phyloP scores from a whole-genome alignment of 2,329 filamentous ascomycete genomes.

The Epichloe bromicola region DNA sequence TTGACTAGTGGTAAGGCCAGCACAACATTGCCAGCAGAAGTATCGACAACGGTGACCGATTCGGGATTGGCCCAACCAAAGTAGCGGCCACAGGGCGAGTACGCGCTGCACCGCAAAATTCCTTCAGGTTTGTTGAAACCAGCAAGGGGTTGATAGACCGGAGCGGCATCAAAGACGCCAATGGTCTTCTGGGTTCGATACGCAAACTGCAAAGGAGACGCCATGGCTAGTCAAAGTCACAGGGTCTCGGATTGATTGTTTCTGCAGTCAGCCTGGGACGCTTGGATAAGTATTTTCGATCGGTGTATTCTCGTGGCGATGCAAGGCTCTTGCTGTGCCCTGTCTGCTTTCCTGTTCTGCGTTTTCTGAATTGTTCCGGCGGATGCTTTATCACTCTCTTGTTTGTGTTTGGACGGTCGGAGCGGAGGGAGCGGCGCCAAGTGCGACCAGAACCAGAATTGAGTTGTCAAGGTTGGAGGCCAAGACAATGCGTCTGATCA shows the following conservation, averaged over 20 bases:
- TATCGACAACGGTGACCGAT: conserved; percentile 73
- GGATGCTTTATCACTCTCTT: conserved; percentile 2
- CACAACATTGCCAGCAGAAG: conserved; percentile 60
- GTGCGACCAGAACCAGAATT: background rate
- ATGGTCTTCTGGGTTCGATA: conserved; percentile 96
- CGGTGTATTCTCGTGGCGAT: conserved; percentile 1
- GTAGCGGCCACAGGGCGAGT: conserved; percentile 91
- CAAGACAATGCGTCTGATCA: background rate
- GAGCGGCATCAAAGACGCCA: conserved; percentile 82
- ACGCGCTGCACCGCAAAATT: conserved; percentile 86
- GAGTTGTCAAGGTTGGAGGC: background rate
- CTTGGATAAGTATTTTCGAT: background rate
- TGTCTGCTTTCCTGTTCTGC: background rate
- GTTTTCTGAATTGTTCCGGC: background rate
- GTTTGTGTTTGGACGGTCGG: background rate
- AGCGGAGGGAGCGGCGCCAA: background rate
- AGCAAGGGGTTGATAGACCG: conserved; percentile 71
- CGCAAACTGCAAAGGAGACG: conserved; percentile 84
- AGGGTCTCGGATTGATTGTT: conserved; percentile 27
- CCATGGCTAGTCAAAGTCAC: conserved; percentile 93
- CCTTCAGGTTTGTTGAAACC: conserved; percentile 83
- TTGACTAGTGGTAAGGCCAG: conserved; percentile 66
- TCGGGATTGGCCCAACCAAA: conserved; percentile 90
- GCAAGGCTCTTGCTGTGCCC: background rate
- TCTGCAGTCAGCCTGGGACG: conserved; percentile 13